Evolutionary conservation across 2,329 filamentous ascomycete genomes (phyloP).

Genomic region (Pseudocercospora vitis): DNA sequence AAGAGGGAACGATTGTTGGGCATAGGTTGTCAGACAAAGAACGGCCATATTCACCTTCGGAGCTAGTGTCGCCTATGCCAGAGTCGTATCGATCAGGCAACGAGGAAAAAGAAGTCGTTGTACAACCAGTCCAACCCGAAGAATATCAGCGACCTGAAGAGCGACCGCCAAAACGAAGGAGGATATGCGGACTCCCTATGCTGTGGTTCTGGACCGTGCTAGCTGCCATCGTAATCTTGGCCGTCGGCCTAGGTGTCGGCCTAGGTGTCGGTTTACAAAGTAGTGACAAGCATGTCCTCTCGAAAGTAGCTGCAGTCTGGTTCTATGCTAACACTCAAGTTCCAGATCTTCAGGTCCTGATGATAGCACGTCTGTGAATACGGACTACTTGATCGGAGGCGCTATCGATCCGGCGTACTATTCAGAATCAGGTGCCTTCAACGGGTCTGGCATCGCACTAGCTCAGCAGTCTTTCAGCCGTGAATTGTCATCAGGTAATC

Average conservation of each 20-base stretch:
- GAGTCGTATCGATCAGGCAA: slow-evolving; percentile 31
- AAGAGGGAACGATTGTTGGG: slow-evolving; percentile 13
- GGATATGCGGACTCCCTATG: slow-evolving; percentile 27
- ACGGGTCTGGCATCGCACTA: slow-evolving; percentile 49
- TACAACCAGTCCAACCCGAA: slow-evolving; percentile 20
- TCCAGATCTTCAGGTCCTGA: background rate
- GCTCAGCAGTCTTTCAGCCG: slow-evolving; percentile 45
- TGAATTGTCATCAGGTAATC: slow-evolving; percentile 32
- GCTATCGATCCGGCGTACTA: slow-evolving; percentile 42
- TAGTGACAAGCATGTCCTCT: too few relatives aligned
- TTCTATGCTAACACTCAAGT: background rate
- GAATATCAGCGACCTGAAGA: slow-evolving; percentile 17
- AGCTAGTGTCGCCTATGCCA: slow-evolving; percentile 30
- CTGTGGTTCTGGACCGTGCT: slow-evolving; percentile 28
- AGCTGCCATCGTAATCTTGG: slow-evolving; percentile 30
- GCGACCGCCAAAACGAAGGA: slow-evolving; percentile 7
- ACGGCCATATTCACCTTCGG: slow-evolving; percentile 27
- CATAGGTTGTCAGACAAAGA: slow-evolving; percentile 28
- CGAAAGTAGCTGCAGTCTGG: too few relatives aligned
- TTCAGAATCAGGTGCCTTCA: slow-evolving; percentile 46
- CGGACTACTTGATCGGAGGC: slow-evolving; percentile 41
- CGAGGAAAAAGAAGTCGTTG: slow-evolving; percentile 35
- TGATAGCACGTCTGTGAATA: slow-evolving; percentile 10
- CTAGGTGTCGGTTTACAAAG: slow-evolving; percentile 42
- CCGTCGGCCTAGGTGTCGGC: slow-evolving; percentile 40